Evolutionary conservation across 106 monocot genomes (phyloP), one percentile per base, ranked within the genome.

Genomic region (Dioscorea alata): DNA sequence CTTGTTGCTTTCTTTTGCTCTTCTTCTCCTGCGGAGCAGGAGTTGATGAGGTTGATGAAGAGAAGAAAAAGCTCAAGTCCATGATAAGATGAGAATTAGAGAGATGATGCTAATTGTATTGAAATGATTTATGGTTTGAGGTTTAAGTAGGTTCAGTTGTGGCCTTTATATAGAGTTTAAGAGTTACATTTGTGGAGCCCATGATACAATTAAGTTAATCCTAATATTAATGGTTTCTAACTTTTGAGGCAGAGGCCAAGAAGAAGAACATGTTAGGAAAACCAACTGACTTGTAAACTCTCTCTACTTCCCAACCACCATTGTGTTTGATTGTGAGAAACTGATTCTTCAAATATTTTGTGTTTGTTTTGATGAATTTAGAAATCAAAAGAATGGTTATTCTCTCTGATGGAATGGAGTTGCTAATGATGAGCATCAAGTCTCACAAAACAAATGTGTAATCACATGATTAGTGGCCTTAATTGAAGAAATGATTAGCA

Each of bases 401-500:
- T 74, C 74, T 63, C 61, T 70, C 17, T 54, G 13, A 54, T 54
- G 54, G 15, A 19, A 73, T 65, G 65, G 50, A 74, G 74, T 74
- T 70, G 70, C 82, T 73, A 65, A 82, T 77, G 75, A 82, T 77
- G 59, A 57, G 82, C 22, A 57, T 64, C 35, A 52, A 52, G 31
- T 42, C 24, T 72, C 42, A 21, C 59, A 49, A 33, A 66, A 65
- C 60, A 60, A 72, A 68, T 73, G 63, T 21, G 63, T 21, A 20
- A 16, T 49, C 74, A 78, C 82, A 82, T 82, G 78, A 82, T 82
- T 78, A 78, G 78, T 70, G 65, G 66, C 42, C 60, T 60, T 53
- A 65, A 20, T 28, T 42, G 42, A 0, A 24, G 56, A 75, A 75
- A 79, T 79, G 61, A 83, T 83, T 71, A 71, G 75, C 75, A 78